These are phyloP conservation scores for Salix brachista DNA, from an alignment of 345 rosid genomes.

Conservation along the genomic window DNA sequence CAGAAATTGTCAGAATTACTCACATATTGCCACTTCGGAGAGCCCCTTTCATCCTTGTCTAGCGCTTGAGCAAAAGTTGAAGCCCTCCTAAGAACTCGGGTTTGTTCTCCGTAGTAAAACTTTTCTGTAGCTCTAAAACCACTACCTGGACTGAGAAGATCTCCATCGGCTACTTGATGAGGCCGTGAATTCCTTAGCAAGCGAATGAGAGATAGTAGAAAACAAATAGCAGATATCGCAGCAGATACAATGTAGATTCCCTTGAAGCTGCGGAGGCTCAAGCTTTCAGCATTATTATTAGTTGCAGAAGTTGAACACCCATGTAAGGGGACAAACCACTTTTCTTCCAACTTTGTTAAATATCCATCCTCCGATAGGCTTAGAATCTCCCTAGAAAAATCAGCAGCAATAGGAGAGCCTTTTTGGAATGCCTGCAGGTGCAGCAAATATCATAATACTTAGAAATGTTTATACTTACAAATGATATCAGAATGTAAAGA, in stretches of 20 bases:
- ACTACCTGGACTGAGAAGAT: not conserved
- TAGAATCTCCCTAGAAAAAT: conserved; percentile 47
- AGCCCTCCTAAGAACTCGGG: not conserved
- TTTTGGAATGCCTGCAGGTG: conserved; percentile 43
- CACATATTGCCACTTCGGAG: conserved; percentile 9
- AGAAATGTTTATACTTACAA: not conserved
- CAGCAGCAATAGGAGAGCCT: conserved; percentile 40
- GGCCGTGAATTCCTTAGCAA: conserved; percentile 5
- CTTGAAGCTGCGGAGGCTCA: conserved; percentile 44
- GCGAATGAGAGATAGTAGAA: conserved; percentile 20
- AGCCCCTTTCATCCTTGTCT: conserved; percentile 5
- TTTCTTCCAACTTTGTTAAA: conserved; percentile 20
- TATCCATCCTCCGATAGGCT: conserved; percentile 37
- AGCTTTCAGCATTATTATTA: conserved; percentile 11
- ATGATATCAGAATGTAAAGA: not conserved
- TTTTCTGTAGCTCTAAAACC: conserved; percentile 6
- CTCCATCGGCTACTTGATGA: not conserved
- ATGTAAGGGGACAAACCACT: conserved; percentile 24
- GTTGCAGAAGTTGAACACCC: conserved; percentile 22
- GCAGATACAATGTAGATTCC: conserved; percentile 36
- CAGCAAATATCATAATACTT: not conserved
- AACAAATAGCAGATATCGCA: conserved; percentile 37
- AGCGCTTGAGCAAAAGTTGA: not conserved
- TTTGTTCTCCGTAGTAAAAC: conserved; percentile 11
- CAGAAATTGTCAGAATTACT: not conserved